Evolutionary conservation across 192 early-diverging fungal genomes (phyloP).

Genomic region (Podila horticola): DNA sequence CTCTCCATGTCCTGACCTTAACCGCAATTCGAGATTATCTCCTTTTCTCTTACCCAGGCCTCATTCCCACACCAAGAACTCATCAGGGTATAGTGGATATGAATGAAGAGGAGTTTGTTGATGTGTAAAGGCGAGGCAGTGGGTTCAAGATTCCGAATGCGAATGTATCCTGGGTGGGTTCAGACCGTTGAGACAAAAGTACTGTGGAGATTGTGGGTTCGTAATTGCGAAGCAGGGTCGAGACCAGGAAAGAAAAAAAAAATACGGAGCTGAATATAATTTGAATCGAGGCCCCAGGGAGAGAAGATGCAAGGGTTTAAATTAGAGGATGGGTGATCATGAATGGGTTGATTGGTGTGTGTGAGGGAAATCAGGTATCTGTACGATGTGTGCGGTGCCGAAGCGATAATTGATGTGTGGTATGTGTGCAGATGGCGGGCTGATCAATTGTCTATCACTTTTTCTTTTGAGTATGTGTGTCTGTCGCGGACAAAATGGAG

Average conservation of each 20-base stretch:
- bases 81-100: slow-evolving; percentile 11
- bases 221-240: no score
- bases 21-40: background rate
- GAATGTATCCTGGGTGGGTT: no score
- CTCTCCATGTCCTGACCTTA: no score
- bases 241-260: no score
- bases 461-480: background rate
- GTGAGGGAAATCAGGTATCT: background rate
- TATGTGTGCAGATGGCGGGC: background rate
- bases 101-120: background rate
- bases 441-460: background rate
- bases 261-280: no score
- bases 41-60: slow-evolving; percentile 20
- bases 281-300: background rate
- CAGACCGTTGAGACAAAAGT: no score
- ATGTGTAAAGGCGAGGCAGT: background rate
- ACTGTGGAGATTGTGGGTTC: no score
- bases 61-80: slow-evolving; percentile 52
- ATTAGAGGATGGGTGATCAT: background rate
- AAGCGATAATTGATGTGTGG: background rate
- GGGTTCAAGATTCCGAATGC: background rate
- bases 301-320: background rate
- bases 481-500: background rate
- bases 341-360: background rate
- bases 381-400: background rate